Conservation (phyloP, 106 monocot genomes). For the Acorus calamus region DNA sequence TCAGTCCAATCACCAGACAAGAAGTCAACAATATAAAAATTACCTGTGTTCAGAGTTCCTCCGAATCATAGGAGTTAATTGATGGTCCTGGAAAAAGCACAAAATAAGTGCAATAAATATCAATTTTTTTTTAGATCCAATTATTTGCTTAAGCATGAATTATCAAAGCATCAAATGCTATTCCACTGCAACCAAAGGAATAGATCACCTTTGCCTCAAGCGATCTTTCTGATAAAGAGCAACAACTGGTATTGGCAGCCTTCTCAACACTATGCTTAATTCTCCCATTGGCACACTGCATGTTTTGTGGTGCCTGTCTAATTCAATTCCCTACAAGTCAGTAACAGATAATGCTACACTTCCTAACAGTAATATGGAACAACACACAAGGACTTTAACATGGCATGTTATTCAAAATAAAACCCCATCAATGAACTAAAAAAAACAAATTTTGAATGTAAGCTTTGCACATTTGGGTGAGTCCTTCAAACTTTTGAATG, state of each 20-base stretch:
- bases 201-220: slow-evolving; percentile 17
- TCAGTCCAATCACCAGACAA: not conserved
- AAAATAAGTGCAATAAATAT: slow-evolving; percentile 1
- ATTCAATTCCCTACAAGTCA: too few relatives aligned
- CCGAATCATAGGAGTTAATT: slow-evolving; percentile 12
- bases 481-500: too few relatives aligned
- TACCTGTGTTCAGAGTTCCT: slow-evolving; percentile 36
- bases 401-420: too few relatives aligned
- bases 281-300: slow-evolving; percentile 25
- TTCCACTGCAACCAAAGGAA: not conserved
- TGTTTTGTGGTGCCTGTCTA: slow-evolving; percentile 17
- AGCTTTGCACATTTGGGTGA: too few relatives aligned
- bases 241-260: slow-evolving; percentile 7
- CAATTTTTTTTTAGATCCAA: not conserved
- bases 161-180: too few relatives aligned
- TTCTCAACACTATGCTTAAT: slow-evolving; percentile 6
- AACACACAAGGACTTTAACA: too few relatives aligned
- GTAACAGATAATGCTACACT: too few relatives aligned
- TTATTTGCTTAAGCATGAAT: too few relatives aligned
- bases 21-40: not conserved
- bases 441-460: too few relatives aligned
- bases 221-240: slow-evolving; percentile 12
- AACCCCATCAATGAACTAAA: too few relatives aligned
- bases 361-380: too few relatives aligned
- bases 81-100: slow-evolving; percentile 27